phyloP scores from a whole-genome alignment of 805 yeast genomes.

The Candida schatavii region DNA sequence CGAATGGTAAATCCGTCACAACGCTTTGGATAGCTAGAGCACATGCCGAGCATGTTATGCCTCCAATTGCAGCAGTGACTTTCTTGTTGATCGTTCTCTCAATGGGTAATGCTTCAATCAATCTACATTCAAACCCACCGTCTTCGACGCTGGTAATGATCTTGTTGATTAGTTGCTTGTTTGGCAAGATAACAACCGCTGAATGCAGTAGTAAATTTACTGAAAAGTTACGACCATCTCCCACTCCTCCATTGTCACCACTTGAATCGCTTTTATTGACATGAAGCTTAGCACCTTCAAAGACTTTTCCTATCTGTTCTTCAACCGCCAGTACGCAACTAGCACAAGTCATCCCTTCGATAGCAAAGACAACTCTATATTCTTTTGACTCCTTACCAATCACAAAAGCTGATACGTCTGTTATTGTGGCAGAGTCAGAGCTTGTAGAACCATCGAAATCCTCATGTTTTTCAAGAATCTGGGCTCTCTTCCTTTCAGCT shows the following conservation, averaged over 20 bases:
- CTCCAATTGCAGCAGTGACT: conserved; percentile 63
- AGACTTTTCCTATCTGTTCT: conserved; percentile 25
- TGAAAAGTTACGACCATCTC: conserved; percentile 30
- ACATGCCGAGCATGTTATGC: conserved; percentile 76
- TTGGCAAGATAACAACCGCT: conserved; percentile 51
- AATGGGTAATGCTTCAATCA: conserved; percentile 60
- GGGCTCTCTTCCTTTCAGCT: conserved; percentile 3
- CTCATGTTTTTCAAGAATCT: conserved; percentile 3
- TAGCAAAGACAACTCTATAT: conserved; percentile 49
- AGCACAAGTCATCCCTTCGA: conserved; percentile 46
- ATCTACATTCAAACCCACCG: conserved; percentile 43
- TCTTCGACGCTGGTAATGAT: conserved; percentile 26
- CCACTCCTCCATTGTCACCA: conserved; percentile 6
- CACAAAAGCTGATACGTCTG: conserved; percentile 23
- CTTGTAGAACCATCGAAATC: conserved; percentile 9
- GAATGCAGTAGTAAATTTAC: conserved; percentile 53
- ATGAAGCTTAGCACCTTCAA: conserved; percentile 7
- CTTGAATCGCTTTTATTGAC: conserved; percentile 5
- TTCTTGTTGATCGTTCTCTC: conserved; percentile 46
- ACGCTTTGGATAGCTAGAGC: conserved; percentile 52
- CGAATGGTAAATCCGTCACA: conserved; percentile 47
- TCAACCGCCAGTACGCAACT: conserved; percentile 32
- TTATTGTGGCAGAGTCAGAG: conserved; percentile 13
- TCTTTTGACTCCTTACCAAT: conserved; percentile 21
- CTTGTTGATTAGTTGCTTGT: conserved; percentile 43